Evolutionary conservation across 257 asterid genomes (phyloP).

Genomic region (Cordia subcordata): DNA sequence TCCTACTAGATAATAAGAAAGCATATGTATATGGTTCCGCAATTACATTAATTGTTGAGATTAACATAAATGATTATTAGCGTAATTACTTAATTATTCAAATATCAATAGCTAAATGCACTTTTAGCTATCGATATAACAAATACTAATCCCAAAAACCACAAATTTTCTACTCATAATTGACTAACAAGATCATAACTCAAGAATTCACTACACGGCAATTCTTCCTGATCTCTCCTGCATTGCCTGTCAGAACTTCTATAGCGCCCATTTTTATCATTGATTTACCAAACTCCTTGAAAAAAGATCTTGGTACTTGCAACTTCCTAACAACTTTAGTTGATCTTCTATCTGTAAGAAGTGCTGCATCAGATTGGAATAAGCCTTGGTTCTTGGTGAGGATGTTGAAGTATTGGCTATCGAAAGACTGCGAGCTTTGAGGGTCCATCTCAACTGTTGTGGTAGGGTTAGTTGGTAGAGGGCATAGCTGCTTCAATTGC

Average conservation of each 20-base stretch:
- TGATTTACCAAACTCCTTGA: conserved; percentile 22
- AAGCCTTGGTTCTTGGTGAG: conserved; percentile 35
- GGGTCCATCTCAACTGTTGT: conserved; percentile 49
- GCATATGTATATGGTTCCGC: too few relatives aligned
- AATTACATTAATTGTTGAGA: too few relatives aligned
- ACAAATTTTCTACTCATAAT: too few relatives aligned
- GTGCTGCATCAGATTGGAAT: conserved; percentile 52
- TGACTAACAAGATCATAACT: not conserved
- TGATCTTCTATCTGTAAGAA: conserved; percentile 28
- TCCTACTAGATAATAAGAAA: too few relatives aligned
- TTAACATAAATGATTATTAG: too few relatives aligned
- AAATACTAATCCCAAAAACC: too few relatives aligned
- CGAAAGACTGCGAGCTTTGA: conserved; percentile 31
- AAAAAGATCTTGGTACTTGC: conserved; percentile 17
- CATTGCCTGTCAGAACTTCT: conserved; percentile 17
- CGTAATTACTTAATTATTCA: too few relatives aligned
- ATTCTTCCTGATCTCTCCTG: conserved; percentile 31
- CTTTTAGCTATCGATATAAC: too few relatives aligned
- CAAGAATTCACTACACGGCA: conserved; percentile 21
- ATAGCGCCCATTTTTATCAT: conserved; percentile 35
- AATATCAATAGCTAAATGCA: too few relatives aligned
- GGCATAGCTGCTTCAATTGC: conserved; percentile 21
- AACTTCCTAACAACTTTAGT: conserved; percentile 18
- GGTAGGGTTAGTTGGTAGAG: conserved; percentile 23
- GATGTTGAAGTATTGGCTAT: conserved; percentile 27